Evolutionary conservation across 768 basidiomycete genomes (phyloP), one percentile per base, ranked within the genome.

Genomic region (Boletus patriciae): DNA sequence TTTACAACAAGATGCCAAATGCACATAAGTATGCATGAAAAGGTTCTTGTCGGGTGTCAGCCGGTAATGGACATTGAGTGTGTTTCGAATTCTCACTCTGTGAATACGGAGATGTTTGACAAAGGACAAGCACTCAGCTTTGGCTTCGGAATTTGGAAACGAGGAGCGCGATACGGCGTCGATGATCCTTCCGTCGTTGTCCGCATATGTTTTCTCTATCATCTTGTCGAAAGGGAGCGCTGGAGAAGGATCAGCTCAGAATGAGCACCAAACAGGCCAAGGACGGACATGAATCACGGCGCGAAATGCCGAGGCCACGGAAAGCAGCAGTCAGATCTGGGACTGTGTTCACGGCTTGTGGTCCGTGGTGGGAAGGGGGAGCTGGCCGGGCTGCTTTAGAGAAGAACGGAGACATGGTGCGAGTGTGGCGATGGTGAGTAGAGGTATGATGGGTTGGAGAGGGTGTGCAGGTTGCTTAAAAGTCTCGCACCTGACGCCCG

Each of bases 21-120:
- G 69, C 18, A 60, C 41, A 44, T 61, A 72, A 4, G 58, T 59
- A 36, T 72, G 47, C 55, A 64, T 48, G 21, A 69, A 66, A 29
- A 73, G 54, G 50, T 61, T n/a, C 69, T 70, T 44, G 48, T 36
- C 16, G 37, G 11, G 16, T 8, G 49, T 70, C 48, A 66, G 54
- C 31, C 23, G 33, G 43, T 19, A 3, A n/a, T 16, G 19, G 27
- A 34, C 3, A 11, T 18, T 4, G 54, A 40, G 34, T 4, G 45
- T 29, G 19, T 9, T 15, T 50, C 13, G 3, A 23, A 31, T 13
- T 25, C 54, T 54, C 42, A 72, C 69, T 38, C 18, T 70, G 29
- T 69, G 50, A 8, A 70, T 46, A 33, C 55, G 62, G 33, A 70
- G 49, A 43, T 23, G 1, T 0, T 34, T 1, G 33, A 72, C 43